A percentile compares a stretch with the other conserved stretches of the same genome.
Evolutionary conservation across 176 grass and related monocot genomes (phyloP).

Genomic region (Secale cereale): DNA sequence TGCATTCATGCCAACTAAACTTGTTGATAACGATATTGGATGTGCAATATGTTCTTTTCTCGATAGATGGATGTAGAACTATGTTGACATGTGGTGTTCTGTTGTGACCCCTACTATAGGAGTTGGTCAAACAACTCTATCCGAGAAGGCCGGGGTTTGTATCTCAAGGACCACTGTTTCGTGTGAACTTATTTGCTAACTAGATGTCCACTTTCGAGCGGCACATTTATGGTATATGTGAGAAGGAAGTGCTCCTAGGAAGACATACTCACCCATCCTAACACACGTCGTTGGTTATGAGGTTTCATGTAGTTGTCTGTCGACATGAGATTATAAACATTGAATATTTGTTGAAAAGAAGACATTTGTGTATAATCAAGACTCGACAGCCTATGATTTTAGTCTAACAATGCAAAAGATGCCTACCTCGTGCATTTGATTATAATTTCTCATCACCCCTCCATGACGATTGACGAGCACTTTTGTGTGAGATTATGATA

Average conservation of each 20-base stretch:
- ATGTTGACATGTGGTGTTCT: too few species aligned
- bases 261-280: not conserved
- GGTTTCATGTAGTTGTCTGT: not conserved
- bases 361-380: not conserved
- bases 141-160: not conserved
- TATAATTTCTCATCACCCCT: not conserved
- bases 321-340: not conserved
- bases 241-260: not conserved
- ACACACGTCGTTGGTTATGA: not conserved
- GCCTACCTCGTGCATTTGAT: not conserved
- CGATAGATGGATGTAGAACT: too few species aligned
- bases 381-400: not conserved
- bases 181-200: not conserved
- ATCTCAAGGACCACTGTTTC: not conserved
- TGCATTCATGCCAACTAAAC: not conserved
- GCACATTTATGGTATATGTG: not conserved
- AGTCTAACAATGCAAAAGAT: not conserved
- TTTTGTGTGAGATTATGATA: too few species aligned
- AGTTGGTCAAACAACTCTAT: not conserved
- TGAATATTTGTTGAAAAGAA: not conserved
- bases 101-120: not conserved
- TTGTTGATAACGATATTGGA: not conserved
- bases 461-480: not conserved
- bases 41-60: too few species aligned
- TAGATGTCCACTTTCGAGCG: not conserved